These are phyloP conservation scores for Fusarium marasasianum DNA, from an alignment of 2,329 filamentous ascomycete species.

Conservation along the genomic window DNA sequence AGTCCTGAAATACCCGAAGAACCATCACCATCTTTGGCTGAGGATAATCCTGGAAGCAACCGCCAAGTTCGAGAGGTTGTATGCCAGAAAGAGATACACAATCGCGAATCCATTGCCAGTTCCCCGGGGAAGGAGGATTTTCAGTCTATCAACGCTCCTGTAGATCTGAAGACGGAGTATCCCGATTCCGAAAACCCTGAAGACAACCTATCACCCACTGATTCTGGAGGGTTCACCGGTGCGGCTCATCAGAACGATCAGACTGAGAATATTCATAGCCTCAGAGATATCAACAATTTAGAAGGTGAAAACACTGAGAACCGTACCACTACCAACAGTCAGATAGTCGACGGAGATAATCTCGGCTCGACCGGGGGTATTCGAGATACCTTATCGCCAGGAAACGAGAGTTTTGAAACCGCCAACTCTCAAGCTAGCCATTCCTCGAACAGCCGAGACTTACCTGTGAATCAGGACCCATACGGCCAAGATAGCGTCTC, in stretches of 20 bases:
- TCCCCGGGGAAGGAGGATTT: neutral
- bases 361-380: neutral
- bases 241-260: neutral
- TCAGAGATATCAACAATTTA: neutral
- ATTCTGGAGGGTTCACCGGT: neutral
- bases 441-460: neutral
- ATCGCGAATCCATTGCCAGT: neutral
- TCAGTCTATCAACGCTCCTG: neutral
- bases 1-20: neutral
- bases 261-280: neutral
- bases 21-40: neutral
- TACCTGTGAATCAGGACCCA: neutral
- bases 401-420: constrained; percentile 1
- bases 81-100: neutral
- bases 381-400: neutral
- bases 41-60: neutral
- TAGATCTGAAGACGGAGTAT: neutral
- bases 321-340: neutral
- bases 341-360: neutral
- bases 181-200: neutral
- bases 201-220: neutral
- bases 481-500: neutral
- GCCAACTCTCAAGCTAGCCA: neutral
- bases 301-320: neutral
- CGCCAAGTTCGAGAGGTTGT: neutral